Evolutionary conservation across 1,284 basidiomycete genomes (phyloP), one percentile per base, ranked within the genome.

Genomic region (Pascua guehoae): DNA sequence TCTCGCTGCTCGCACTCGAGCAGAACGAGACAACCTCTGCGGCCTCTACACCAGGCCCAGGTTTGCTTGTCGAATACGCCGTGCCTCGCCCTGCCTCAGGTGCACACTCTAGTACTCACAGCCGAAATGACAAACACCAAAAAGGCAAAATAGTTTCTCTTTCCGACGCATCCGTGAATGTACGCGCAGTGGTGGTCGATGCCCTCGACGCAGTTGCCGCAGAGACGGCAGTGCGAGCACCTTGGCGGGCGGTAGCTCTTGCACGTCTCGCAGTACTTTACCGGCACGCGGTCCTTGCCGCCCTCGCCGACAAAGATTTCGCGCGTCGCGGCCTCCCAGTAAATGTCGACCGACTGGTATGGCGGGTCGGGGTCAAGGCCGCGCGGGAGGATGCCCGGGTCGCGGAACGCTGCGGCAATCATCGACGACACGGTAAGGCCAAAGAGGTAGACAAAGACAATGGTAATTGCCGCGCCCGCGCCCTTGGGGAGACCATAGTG

Each of bases 191-290:
- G 91, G 70, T 94, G 91, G 70, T 94, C 74, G 60, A 78, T 77
- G 2, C 86, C 87, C 65, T 95, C 92, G 18, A 95, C 89, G 70
- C 93, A 96, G 71, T 96, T 95, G 66, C 94, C 90, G 73, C 92
- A 96, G 83, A 95, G 84, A 72, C 91, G 89, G 74, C 92, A 96
- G 76, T 96, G 92, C 70, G 89, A 93, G 41, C 90, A 88, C 57
- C 92, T 80, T 8, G 93, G 92, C 14, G 92, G 90, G 38, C 93
- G 84, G 73, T 96, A 95, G 4, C 84, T 90, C 68, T 84, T 84
- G 76, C 92, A 96, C 14, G 91, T 95, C 46, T 87, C 84, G 73
- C 93, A 96, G 67, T 91, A 94, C 76, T 93, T 94, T 58, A 89
- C 87, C 12, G 87, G 85, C 36, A 94, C 88, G 53, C 90, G 91